phyloP scores from a whole-genome alignment of 495 filamentous ascomycete genomes.

The Penicillium ochrochloron region DNA sequence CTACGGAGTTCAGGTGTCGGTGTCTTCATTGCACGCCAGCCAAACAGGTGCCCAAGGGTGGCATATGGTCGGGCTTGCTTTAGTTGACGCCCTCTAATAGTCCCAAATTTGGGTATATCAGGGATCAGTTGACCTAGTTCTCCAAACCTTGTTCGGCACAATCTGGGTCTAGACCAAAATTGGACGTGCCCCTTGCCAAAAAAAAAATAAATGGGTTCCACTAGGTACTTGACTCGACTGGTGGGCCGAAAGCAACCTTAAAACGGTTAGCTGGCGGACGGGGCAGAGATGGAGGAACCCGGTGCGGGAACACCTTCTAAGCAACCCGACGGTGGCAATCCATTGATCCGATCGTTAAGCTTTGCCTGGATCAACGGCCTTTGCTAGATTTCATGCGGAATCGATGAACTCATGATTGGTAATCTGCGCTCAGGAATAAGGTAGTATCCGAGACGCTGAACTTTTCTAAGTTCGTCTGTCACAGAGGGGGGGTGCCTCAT shows the following conservation, averaged over 20 bases:
- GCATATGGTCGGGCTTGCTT: not conserved
- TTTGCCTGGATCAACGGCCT: slow-evolving; percentile 6
- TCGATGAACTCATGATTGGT: slow-evolving; percentile 13
- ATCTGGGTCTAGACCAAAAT: slow-evolving; percentile 6
- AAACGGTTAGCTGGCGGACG: slow-evolving; percentile 11
- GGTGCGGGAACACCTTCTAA: slow-evolving; percentile 5
- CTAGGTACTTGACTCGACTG: slow-evolving; percentile 1
- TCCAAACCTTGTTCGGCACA: slow-evolving; percentile 5
- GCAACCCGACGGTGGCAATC: slow-evolving; percentile 5
- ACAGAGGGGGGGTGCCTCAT: slow-evolving; percentile 3
- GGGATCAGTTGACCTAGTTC: slow-evolving; percentile 5
- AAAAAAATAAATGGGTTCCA: not conserved
- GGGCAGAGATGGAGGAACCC: not conserved
- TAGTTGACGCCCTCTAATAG: slow-evolving; percentile 2
- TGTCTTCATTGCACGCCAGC: not conserved
- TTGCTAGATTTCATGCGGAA: not conserved
- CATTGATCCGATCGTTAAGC: not conserved
- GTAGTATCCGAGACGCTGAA: not conserved
- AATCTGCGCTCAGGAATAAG: slow-evolving; percentile 6
- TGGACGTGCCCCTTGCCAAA: slow-evolving; percentile 1
- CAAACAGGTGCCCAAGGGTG: slow-evolving; percentile 12
- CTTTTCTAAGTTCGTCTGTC: slow-evolving; percentile 1
- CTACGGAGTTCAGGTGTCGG: not conserved
- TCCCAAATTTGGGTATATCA: slow-evolving; percentile 7
- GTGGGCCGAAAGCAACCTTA: slow-evolving; percentile 7